Evolutionary conservation across 306 rosid species (phyloP).

Genomic region (Trichosanthes truncata): DNA sequence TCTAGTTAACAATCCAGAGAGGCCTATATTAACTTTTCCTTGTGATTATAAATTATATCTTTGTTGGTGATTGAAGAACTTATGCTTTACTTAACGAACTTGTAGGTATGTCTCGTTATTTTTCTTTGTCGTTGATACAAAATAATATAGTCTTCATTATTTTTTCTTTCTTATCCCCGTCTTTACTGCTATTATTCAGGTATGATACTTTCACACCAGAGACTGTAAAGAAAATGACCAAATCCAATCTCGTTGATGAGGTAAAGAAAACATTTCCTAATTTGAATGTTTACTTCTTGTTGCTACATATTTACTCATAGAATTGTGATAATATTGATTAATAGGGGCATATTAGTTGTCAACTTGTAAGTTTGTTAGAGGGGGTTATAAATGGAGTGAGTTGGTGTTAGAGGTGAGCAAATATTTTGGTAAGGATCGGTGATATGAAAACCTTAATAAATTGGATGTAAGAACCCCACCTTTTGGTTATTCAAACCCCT

Average conservation of each 20-base stretch:
- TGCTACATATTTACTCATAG: neutral
- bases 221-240: conserved; percentile 79
- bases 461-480: too few relatives aligned
- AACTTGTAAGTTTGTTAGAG: neutral
- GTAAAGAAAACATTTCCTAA: conserved; percentile 23
- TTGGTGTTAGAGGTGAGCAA: neutral
- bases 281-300: neutral
- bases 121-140: neutral
- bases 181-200: conserved; percentile 34
- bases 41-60: neutral
- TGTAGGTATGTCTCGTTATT: neutral
- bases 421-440: neutral
- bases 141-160: neutral
- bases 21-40: neutral
- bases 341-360: neutral
- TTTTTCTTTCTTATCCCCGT: conserved; percentile 10
- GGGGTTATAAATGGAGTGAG: neutral
- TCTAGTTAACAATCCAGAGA: neutral
- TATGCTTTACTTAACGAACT: neutral
- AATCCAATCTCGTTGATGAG: conserved; percentile 81
- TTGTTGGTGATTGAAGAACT: neutral
- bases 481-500: neutral
- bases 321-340: neutral
- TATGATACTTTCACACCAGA: conserved; percentile 83
- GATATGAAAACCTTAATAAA: neutral